Percentiles rank a stretch among this genome's conserved stretches.
phyloP scores from a whole-genome alignment of 176 grass and related monocot genomes.

The Poa pratensis region DNA sequence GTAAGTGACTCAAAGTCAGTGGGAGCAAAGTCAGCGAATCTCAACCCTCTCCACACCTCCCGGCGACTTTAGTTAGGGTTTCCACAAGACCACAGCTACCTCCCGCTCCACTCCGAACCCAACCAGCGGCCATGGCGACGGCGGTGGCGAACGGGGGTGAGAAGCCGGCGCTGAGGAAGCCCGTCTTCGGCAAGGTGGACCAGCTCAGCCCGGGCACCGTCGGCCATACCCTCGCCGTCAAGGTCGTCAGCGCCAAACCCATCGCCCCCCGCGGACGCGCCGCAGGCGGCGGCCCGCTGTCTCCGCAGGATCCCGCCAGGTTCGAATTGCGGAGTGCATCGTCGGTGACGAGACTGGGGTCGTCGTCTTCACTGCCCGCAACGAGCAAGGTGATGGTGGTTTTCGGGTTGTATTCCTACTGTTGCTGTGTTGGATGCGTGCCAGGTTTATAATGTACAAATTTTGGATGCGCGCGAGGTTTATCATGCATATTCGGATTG shows the following conservation, averaged over 20 bases:
- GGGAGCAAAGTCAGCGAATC: too few relatives aligned
- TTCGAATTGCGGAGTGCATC: conserved; percentile 33
- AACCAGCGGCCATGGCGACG: conserved; percentile 19
- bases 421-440: background rate
- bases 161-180: conserved; percentile 45
- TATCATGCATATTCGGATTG: background rate
- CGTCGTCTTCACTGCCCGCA: conserved; percentile 50
- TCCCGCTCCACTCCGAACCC: background rate
- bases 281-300: background rate
- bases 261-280: conserved; percentile 10
- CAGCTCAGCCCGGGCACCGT: conserved; percentile 30
- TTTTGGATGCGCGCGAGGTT: background rate
- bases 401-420: background rate
- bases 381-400: conserved; percentile 29
- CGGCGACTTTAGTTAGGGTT: conserved; percentile 25
- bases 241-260: conserved; percentile 32
- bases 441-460: background rate
- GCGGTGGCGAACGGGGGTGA: conserved; percentile 22
- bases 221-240: conserved; percentile 35
- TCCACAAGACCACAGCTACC: background rate
- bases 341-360: conserved; percentile 41
- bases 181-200: conserved; percentile 32
- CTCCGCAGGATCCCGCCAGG: background rate
- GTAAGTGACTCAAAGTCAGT: too few relatives aligned
- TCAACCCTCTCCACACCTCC: background rate